Conservation (phyloP, 331 rosid species). For the Prunus yedoensis region DNA sequence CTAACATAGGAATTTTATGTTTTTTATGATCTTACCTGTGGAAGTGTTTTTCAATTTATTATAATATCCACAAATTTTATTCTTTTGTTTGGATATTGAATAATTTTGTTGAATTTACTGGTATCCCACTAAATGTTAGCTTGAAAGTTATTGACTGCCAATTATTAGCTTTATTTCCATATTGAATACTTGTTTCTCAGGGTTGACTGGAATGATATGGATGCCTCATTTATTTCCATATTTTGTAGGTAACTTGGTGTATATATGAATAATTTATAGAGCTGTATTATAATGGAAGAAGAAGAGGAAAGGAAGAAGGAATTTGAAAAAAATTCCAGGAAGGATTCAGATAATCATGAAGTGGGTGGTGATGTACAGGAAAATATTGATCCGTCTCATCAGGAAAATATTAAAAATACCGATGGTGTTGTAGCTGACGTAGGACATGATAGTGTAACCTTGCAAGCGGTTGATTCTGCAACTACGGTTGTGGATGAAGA, state of each 20-base stretch:
- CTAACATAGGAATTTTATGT: neutral
- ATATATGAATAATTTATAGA: conserved; percentile 30
- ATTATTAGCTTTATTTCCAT: neutral
- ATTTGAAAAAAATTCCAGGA: conserved; percentile 34
- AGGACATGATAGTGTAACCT: conserved; percentile 23
- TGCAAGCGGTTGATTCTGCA: conserved; percentile 35
- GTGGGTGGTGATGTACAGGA: conserved; percentile 37
- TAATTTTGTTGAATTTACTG: neutral
- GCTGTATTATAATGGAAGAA: conserved; percentile 60
- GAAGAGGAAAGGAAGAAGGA: conserved; percentile 59
- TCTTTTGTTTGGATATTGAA: neutral
- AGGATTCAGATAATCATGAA: conserved; percentile 34
- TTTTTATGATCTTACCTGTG: neutral
- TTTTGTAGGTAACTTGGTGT: conserved; percentile 43
- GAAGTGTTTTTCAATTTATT: neutral
- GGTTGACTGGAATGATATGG: neutral
- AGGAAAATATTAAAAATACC: conserved; percentile 24
- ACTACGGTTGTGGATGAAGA: conserved; percentile 38
- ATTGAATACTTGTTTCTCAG: neutral
- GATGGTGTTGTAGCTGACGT: conserved; percentile 31
- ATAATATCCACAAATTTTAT: neutral
- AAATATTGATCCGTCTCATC: conserved; percentile 28
- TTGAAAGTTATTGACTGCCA: neutral
- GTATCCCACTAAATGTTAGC: neutral
- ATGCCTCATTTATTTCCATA: neutral